A percentile compares a stretch with the other conserved stretches of the same genome.
Conservation (phyloP, 2,329 filamentous ascomycete genomes). For the Pseudogymnoascus sp. region DNA sequence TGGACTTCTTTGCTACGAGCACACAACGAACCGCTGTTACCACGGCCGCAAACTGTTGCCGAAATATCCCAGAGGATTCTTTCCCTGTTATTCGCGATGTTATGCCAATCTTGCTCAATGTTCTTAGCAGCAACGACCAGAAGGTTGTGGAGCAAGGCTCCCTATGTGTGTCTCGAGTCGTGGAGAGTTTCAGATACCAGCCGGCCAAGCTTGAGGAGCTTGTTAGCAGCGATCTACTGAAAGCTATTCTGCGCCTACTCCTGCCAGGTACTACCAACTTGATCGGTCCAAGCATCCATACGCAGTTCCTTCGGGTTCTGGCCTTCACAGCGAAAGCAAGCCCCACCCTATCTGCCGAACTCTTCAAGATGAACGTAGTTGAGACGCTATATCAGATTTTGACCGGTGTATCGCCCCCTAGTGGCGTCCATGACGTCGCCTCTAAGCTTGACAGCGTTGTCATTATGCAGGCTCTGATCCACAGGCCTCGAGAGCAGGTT, state of each 20-base stretch:
- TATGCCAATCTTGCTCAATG: conserved; percentile 90
- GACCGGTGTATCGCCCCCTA: conserved; percentile 87
- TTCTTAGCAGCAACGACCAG: conserved; percentile 86
- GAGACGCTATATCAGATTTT: conserved; percentile 96
- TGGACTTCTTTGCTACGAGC: conserved; percentile 96
- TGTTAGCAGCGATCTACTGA: conserved; percentile 78
- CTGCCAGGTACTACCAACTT: conserved; percentile 92
- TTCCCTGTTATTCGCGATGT: conserved; percentile 88
- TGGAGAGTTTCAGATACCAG: conserved; percentile 92
- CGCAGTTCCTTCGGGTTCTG: conserved; percentile 86
- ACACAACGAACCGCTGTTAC: conserved; percentile 95
- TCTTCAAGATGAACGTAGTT: conserved; percentile 94
- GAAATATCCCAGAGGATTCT: conserved; percentile 89
- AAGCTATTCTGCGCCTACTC: conserved; percentile 75
- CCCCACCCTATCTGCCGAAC: conserved; percentile 74
- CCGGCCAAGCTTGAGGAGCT: conserved; percentile 84
- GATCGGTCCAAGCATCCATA: conserved; percentile 90
- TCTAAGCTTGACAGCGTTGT: conserved; percentile 91
- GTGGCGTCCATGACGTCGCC: conserved; percentile 65
- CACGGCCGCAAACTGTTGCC: conserved; percentile 95
- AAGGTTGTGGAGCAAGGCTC: conserved; percentile 96
- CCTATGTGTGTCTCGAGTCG: conserved; percentile 87
- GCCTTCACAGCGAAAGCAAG: conserved; percentile 87
- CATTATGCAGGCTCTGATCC: conserved; percentile 97
- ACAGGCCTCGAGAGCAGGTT: conserved; percentile 89